phyloP scores from a whole-genome alignment of 2,329 filamentous ascomycete genomes.

The Alternaria dauci region DNA sequence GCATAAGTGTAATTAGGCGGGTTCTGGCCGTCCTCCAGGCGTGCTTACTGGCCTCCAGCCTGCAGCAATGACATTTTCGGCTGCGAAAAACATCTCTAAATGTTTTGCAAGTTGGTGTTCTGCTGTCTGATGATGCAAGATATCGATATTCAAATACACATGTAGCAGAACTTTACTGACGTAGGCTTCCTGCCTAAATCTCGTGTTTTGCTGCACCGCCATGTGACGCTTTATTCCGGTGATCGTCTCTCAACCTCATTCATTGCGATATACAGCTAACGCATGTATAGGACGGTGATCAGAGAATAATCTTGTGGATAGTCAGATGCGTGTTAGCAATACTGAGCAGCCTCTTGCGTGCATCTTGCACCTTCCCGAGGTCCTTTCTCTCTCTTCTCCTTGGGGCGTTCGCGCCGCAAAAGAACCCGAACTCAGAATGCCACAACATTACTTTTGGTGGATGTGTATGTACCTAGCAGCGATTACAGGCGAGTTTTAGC shows the following conservation, averaged over 20 bases:
- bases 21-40: background rate
- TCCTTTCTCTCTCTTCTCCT: background rate
- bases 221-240: background rate
- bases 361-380: background rate
- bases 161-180: background rate
- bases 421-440: background rate
- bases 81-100: background rate
- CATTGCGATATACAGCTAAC: background rate
- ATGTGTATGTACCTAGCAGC: background rate
- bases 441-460: background rate
- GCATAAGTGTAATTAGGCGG: conserved; percentile 2
- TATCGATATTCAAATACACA: background rate
- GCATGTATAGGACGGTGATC: background rate
- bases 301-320: background rate
- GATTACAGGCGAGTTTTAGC: background rate
- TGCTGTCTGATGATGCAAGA: background rate
- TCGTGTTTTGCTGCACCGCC: background rate
- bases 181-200: background rate
- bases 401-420: background rate
- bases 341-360: background rate
- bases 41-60: background rate
- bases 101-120: background rate
- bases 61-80: background rate
- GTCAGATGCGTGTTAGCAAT: background rate
- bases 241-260: background rate